phyloP scores from a whole-genome alignment of 805 yeast species.

The Schwanniomyces pseudopolymorphus region DNA sequence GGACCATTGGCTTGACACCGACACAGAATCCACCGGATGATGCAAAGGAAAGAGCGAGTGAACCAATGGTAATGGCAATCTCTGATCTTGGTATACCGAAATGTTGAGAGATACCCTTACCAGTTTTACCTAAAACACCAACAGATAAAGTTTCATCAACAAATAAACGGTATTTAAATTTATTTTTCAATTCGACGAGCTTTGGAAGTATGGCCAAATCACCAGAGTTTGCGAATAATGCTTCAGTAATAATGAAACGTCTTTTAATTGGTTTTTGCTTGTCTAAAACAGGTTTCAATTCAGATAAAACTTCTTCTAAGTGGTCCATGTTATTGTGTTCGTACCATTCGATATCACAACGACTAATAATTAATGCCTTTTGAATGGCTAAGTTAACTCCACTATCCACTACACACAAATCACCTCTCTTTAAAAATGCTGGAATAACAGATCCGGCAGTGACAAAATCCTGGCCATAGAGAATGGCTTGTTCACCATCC shows the following conservation, averaged over 20 bases:
- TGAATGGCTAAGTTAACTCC: conserved; percentile 75
- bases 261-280: conserved; percentile 79
- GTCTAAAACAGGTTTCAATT: conserved; percentile 56
- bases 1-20: conserved; percentile 79
- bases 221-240: conserved; percentile 78
- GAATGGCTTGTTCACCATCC: conserved; percentile 73
- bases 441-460: conserved; percentile 88
- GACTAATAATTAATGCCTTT: conserved; percentile 82
- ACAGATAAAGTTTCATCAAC: conserved; percentile 86
- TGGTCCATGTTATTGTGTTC: conserved; percentile 89
- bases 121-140: conserved; percentile 82
- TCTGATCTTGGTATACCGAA: conserved; percentile 65
- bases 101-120: conserved; percentile 83
- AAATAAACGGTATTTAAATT: conserved; percentile 81
- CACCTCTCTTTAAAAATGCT: conserved; percentile 94
- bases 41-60: conserved; percentile 78
- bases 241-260: conserved; percentile 90
- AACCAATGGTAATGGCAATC: conserved; percentile 83
- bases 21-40: conserved; percentile 93
- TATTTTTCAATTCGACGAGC: conserved; percentile 70
- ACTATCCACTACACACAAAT: conserved; percentile 82
- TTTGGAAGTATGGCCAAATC: conserved; percentile 70
- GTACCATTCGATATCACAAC: conserved; percentile 81
- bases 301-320: conserved; percentile 65
- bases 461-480: conserved; percentile 91